These are phyloP conservation scores for Dioszegia aurantiaca DNA, from an alignment of 768 basidiomycete species.

Conservation along the genomic window DNA sequence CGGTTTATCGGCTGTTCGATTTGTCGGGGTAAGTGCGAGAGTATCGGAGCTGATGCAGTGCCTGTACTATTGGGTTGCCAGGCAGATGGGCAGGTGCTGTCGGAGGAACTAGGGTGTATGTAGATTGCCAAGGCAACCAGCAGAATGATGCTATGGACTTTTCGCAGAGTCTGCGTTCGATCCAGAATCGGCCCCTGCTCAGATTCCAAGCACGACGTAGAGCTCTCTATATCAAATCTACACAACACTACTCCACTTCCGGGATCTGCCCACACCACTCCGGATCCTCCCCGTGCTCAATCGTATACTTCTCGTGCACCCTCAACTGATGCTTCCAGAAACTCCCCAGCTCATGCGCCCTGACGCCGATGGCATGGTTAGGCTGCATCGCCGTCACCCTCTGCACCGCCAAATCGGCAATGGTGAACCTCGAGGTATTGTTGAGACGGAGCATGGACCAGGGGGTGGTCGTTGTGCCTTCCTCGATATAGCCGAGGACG, in stretches of 20 bases:
- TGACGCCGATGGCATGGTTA: slow-evolving; percentile 53
- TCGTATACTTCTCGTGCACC: slow-evolving; percentile 65
- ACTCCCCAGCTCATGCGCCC: slow-evolving; percentile 62
- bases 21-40: slow-evolving; percentile 39
- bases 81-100: slow-evolving; percentile 44
- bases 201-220: too few species aligned
- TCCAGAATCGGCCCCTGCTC: too few species aligned
- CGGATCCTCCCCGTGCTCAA: slow-evolving; percentile 53
- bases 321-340: slow-evolving; percentile 62
- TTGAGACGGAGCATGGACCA: slow-evolving; percentile 55
- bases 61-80: slow-evolving; percentile 40
- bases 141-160: too few species aligned
- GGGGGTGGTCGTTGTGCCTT: slow-evolving; percentile 49
- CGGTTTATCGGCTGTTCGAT: slow-evolving; percentile 39
- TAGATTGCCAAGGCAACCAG: too few species aligned
- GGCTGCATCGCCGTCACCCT: slow-evolving; percentile 41
- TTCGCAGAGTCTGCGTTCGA: too few species aligned
- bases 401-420: slow-evolving; percentile 50
- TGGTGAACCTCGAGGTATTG: slow-evolving; percentile 48
- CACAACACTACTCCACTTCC: slow-evolving; percentile 12
- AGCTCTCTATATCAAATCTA: neutral
- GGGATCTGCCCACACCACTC: slow-evolving; percentile 40
- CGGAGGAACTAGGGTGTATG: slow-evolving; percentile 36
- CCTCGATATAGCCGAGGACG: slow-evolving; percentile 46
- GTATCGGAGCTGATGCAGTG: slow-evolving; percentile 22